A percentile compares a stretch with the other conserved stretches of the same genome.
Conservation (phyloP, 2,329 filamentous ascomycete species). For the Aspergillaceae sp. region DNA sequence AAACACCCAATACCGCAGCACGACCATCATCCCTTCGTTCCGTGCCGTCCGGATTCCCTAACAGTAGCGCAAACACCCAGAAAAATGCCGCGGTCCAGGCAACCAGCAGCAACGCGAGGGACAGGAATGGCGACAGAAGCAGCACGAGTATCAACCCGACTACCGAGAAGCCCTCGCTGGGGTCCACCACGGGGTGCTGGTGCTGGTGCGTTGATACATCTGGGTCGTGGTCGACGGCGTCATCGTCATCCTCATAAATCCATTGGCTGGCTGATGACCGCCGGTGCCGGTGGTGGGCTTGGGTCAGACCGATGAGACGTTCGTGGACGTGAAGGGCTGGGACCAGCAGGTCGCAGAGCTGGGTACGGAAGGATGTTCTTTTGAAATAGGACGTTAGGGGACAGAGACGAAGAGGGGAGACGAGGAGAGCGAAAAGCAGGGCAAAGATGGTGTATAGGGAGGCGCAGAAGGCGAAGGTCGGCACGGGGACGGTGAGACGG, state of each 20-base stretch:
- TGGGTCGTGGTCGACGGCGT: slow-evolving; percentile 3
- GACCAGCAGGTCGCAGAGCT: slow-evolving; percentile 45
- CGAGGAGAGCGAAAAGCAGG: slow-evolving; percentile 42
- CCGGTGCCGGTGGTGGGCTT: slow-evolving; percentile 3
- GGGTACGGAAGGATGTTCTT: slow-evolving; percentile 40
- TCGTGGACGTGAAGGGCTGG: slow-evolving; percentile 45
- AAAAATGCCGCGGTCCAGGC: slow-evolving; percentile 54
- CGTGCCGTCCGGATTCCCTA: slow-evolving; percentile 54
- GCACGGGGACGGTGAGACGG: slow-evolving; percentile 47
- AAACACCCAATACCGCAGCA: slow-evolving; percentile 50
- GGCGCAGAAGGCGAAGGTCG: slow-evolving; percentile 46
- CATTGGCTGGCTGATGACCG: slow-evolving; percentile 20
- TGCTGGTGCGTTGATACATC: too few relatives aligned
- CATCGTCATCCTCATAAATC: slow-evolving; percentile 36
- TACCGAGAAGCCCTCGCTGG: slow-evolving; percentile 28
- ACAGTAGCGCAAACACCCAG: slow-evolving; percentile 53
- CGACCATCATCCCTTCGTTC: slow-evolving; percentile 54
- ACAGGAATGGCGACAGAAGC: slow-evolving; percentile 48
- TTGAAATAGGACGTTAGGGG: slow-evolving; percentile 34
- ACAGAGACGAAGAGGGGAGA: slow-evolving; percentile 49
- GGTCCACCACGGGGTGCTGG: slow-evolving; percentile 6
- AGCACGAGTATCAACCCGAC: slow-evolving; percentile 43
- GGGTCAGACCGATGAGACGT: slow-evolving; percentile 21
- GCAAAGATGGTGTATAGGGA: slow-evolving; percentile 47
- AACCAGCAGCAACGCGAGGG: slow-evolving; percentile 47